Evolutionary conservation across 2,329 filamentous ascomycete genomes (phyloP).

Genomic region (Penicillium decumbens): DNA sequence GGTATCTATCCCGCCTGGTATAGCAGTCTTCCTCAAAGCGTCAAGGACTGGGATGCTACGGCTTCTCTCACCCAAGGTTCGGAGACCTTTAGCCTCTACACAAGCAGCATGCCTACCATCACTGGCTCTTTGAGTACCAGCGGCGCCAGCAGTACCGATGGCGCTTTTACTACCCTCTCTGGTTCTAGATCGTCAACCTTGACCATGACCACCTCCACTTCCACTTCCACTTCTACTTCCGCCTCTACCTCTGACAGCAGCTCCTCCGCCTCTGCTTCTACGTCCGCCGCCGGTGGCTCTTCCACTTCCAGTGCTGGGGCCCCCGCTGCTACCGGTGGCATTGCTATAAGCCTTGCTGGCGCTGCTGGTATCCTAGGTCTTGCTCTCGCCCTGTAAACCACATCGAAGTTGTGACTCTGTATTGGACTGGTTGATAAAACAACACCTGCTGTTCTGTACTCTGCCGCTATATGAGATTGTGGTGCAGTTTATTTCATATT

Average conservation of each 20-base stretch:
- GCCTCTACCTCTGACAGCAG: constrained; percentile 2
- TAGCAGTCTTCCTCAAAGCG: constrained; percentile 13
- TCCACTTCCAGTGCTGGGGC: constrained; percentile 10
- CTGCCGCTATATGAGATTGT: not conserved
- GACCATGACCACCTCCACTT: constrained; percentile 2
- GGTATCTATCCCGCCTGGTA: constrained; percentile 18
- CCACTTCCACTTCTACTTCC: constrained; percentile 2
- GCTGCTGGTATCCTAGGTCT: constrained; percentile 18
- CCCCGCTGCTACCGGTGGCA: constrained; percentile 14
- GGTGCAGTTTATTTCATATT: not conserved
- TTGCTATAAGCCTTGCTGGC: constrained; percentile 15
- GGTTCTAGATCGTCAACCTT: not conserved
- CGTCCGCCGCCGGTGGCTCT: not conserved
- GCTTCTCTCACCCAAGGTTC: constrained; percentile 6
- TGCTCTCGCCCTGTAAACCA: constrained; percentile 15
- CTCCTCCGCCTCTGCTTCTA: not conserved
- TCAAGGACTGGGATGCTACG: constrained; percentile 12
- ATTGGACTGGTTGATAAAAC: not conserved
- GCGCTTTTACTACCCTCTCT: constrained; percentile 2
- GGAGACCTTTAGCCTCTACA: constrained; percentile 2
- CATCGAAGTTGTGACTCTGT: not conserved
- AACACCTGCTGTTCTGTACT: not conserved
- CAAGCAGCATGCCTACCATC: not conserved
- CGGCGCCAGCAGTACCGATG: not conserved
- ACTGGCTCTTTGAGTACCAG: not conserved